phyloP scores from a whole-genome alignment of 179 eudicot species.

The Pouteria campechiana region DNA sequence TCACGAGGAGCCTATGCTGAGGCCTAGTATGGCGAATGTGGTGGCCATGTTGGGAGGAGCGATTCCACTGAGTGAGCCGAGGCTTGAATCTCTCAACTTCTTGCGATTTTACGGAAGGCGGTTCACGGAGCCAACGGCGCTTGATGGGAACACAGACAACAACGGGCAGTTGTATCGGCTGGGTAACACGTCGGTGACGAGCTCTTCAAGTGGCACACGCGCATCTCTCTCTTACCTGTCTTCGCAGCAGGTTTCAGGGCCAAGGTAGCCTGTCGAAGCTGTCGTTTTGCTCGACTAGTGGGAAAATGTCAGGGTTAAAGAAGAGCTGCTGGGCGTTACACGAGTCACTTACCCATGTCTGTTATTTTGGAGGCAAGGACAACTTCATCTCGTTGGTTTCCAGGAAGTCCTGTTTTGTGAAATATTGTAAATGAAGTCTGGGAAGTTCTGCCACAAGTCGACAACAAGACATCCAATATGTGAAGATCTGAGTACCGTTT shows the following conservation, averaged over 20 bases:
- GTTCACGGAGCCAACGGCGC: slow-evolving; percentile 41
- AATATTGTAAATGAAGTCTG: no score
- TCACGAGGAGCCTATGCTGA: slow-evolving; percentile 52
- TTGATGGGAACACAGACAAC: slow-evolving; percentile 16
- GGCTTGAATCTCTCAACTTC: slow-evolving; percentile 42
- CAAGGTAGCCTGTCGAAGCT: slow-evolving; percentile 37
- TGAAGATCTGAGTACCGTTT: no score
- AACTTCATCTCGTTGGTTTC: no score
- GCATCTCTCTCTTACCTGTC: slow-evolving; percentile 24
- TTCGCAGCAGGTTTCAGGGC: slow-evolving; percentile 55
- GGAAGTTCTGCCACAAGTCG: no score
- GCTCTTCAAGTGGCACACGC: slow-evolving; percentile 4
- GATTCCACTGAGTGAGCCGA: slow-evolving; percentile 28
- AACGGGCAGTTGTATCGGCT: slow-evolving; percentile 10
- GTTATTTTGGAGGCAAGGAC: no score
- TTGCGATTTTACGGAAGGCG: slow-evolving; percentile 67
- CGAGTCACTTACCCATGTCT: no score
- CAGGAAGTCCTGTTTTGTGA: no score
- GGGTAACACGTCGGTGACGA: slow-evolving; percentile 8
- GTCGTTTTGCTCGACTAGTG: no score
- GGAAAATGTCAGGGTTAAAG: no score
- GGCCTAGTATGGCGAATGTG: slow-evolving; percentile 63
- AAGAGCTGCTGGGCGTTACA: no score
- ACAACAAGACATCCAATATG: no score
- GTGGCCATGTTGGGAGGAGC: slow-evolving; percentile 68